Conservation (phyloP, 306 rosid genomes). For the Gillenia trifoliata region DNA sequence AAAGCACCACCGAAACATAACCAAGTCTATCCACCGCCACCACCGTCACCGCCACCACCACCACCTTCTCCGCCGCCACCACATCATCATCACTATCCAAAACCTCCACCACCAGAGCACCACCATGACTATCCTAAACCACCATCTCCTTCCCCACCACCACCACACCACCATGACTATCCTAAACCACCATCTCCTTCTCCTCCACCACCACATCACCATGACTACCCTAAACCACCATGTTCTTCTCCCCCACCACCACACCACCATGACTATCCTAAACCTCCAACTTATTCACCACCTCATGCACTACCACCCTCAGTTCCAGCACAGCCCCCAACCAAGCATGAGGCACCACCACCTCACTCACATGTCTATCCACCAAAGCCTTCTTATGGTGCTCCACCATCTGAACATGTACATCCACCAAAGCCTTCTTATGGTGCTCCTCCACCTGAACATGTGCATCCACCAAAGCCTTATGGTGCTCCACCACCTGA, state of each 20-base stretch:
- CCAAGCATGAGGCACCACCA: neutral
- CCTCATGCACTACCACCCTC: neutral
- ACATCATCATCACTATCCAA: conserved; percentile 7
- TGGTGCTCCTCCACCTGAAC: neutral
- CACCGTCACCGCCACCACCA: conserved; percentile 9
- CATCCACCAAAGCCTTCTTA: conserved; percentile 4
- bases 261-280: conserved; percentile 5
- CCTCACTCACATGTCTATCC: neutral
- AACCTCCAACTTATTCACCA: neutral
- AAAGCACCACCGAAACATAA: conserved; percentile 15
- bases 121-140: conserved; percentile 3
- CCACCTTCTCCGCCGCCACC: neutral
- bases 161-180: neutral
- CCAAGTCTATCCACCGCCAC: conserved; percentile 17
- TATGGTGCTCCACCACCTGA: neutral
- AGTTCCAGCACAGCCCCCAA: neutral
- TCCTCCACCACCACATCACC: conserved; percentile 3
- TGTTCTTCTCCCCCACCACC: neutral
- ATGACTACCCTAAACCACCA: neutral
- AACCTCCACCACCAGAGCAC: conserved; percentile 3
- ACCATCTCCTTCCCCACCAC: neutral
- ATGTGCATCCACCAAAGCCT: conserved; percentile 3
- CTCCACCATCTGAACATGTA: neutral
- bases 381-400: neutral
- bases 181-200: neutral